Evolutionary conservation across 2,329 filamentous ascomycete genomes (phyloP).

Genomic region (Aureobasidium leucospermi): DNA sequence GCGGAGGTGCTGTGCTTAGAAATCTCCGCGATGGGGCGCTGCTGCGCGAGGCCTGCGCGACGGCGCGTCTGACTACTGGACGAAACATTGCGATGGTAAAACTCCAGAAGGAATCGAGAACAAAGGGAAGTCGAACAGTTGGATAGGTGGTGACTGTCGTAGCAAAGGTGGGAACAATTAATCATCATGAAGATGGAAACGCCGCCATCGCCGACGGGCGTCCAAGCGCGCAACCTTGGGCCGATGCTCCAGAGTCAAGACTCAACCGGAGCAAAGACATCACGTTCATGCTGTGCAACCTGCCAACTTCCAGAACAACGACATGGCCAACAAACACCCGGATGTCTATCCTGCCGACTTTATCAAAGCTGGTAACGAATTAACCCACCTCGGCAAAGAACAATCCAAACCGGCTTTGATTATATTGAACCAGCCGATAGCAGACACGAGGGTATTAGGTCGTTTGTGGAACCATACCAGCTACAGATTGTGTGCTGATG

Average conservation of each 20-base stretch:
- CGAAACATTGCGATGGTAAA: conserved; percentile 43
- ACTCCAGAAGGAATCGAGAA: background rate
- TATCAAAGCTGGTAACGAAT: background rate
- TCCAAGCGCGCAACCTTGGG: background rate
- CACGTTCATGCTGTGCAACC: conserved; percentile 3
- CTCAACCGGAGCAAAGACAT: background rate
- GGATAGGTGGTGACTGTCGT: background rate
- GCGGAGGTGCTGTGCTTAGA: conserved; percentile 52
- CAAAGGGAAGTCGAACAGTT: background rate
- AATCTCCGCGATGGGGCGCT: conserved; percentile 38
- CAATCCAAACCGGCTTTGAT: conserved; percentile 38
- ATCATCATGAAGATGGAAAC: background rate
- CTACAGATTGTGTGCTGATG: conserved; percentile 76
- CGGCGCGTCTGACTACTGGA: conserved; percentile 39
- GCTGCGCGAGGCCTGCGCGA: conserved; percentile 27
- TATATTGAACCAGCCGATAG: conserved; percentile 56
- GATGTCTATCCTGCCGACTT: conserved; percentile 11
- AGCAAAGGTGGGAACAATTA: conserved; percentile 4
- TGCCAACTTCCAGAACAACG: background rate
- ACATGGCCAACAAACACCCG: background rate
- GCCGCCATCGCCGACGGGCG: background rate
- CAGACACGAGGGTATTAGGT: conserved; percentile 42
- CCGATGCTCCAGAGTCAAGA: background rate
- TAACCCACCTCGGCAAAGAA: background rate
- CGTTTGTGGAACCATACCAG: conserved; percentile 47